Conservation (phyloP, 345 rosid species). For the Erodium maritimum region DNA sequence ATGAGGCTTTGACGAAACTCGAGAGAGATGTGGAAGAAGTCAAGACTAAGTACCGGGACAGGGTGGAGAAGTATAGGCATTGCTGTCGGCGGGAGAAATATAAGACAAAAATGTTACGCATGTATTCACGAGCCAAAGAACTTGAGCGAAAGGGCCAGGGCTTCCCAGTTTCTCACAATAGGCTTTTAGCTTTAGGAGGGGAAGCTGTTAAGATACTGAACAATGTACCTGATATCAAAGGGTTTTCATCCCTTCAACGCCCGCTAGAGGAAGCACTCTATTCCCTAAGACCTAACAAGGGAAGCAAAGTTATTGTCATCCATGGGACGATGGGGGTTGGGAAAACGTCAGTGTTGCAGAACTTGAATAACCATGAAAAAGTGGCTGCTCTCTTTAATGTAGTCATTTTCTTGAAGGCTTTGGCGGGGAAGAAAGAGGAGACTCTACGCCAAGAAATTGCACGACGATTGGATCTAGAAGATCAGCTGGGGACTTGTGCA, state of each 20-base stretch:
- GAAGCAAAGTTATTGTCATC: background rate
- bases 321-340: conserved; percentile 1
- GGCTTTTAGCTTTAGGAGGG: background rate
- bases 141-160: background rate
- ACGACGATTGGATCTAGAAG: background rate
- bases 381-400: conserved; percentile 1
- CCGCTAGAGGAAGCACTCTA: background rate
- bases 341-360: conserved; percentile 8
- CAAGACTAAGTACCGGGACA: background rate
- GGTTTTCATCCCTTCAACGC: background rate
- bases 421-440: background rate
- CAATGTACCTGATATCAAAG: background rate
- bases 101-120: background rate
- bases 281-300: background rate
- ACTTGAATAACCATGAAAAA: conserved; percentile 5
- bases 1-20: too few species aligned
- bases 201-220: background rate
- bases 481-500: background rate
- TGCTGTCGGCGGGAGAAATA: background rate
- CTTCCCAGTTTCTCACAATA: background rate
- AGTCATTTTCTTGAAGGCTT: conserved; percentile 1
- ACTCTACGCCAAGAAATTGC: background rate
- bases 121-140: background rate
- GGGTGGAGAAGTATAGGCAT: too few species aligned
- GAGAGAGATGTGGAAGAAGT: background rate